phyloP scores from a whole-genome alignment of 2,329 filamentous ascomycete genomes.

The Penicillium glabrum region DNA sequence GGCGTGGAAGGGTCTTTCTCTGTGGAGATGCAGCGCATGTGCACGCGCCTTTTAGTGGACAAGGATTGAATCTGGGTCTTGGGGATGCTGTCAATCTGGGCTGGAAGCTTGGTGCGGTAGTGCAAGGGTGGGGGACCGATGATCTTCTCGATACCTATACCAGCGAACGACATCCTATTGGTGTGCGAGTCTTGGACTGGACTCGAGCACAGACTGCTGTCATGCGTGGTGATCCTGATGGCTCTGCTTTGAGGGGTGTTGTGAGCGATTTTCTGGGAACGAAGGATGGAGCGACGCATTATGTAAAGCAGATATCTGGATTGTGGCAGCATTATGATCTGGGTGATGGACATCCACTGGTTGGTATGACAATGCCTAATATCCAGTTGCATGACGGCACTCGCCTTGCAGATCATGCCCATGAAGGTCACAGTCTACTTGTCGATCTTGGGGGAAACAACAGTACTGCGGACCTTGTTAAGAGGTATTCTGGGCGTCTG shows the following conservation, averaged over 20 bases:
- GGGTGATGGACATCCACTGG: slow-evolving; percentile 27
- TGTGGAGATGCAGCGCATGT: slow-evolving; percentile 20
- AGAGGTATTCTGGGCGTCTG: neutral
- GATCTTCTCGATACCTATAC: slow-evolving; percentile 51
- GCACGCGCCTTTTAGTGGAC: slow-evolving; percentile 18
- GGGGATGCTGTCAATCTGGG: slow-evolving; percentile 60
- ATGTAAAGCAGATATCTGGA: slow-evolving; percentile 35
- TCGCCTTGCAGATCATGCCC: slow-evolving; percentile 32
- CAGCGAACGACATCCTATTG: slow-evolving; percentile 44
- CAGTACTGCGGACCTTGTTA: neutral
- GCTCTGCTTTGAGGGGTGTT: slow-evolving; percentile 17
- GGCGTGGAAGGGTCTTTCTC: slow-evolving; percentile 19
- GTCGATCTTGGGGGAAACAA: slow-evolving; percentile 1
- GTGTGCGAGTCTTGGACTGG: slow-evolving; percentile 34
- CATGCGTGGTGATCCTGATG: slow-evolving; percentile 30
- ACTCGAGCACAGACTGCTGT: slow-evolving; percentile 38
- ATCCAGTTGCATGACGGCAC: slow-evolving; percentile 28
- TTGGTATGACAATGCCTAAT: slow-evolving; percentile 39
- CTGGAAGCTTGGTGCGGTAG: slow-evolving; percentile 54
- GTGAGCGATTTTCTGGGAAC: slow-evolving; percentile 5
- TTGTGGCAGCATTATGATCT: slow-evolving; percentile 34
- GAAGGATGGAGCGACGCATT: slow-evolving; percentile 10
- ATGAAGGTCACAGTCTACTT: slow-evolving; percentile 25
- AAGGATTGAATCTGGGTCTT: slow-evolving; percentile 39
- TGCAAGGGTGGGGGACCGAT: slow-evolving; percentile 40